phyloP scores from a whole-genome alignment of 169 alveolate species.

The Plasmodium inui region DNA sequence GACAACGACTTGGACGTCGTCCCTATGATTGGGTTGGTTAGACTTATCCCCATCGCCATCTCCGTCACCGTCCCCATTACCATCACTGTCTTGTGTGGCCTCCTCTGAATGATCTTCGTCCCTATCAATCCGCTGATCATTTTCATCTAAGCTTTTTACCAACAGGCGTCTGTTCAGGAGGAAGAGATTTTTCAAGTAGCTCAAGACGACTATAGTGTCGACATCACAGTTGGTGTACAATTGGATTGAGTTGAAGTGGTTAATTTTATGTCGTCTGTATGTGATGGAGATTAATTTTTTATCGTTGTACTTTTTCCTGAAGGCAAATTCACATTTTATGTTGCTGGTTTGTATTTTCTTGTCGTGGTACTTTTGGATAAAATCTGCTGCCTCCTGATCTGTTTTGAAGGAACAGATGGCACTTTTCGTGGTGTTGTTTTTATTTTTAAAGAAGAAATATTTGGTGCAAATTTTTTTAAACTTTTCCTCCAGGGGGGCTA shows the following conservation, averaged over 20 bases:
- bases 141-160: not conserved
- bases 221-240: slow-evolving; percentile 33
- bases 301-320: slow-evolving; percentile 30
- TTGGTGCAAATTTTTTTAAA: slow-evolving; percentile 40
- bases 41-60: not conserved
- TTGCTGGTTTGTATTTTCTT: not conserved
- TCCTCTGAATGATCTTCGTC: not conserved
- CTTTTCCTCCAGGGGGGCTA: not conserved
- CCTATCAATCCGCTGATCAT: not conserved
- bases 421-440: slow-evolving; percentile 23
- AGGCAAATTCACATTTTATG: slow-evolving; percentile 60
- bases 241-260: slow-evolving; percentile 16
- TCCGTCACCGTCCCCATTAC: not conserved
- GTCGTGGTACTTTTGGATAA: slow-evolving; percentile 36
- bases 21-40: not conserved
- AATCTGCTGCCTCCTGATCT: slow-evolving; percentile 55
- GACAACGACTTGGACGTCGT: slow-evolving; percentile 19
- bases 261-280: slow-evolving; percentile 26
- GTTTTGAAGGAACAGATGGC: slow-evolving; percentile 58
- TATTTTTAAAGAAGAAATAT: slow-evolving; percentile 58
- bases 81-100: not conserved
- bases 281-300: slow-evolving; percentile 28
- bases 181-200: slow-evolving; percentile 39
- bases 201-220: slow-evolving; percentile 16
- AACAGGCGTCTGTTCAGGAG: not conserved